These are phyloP conservation scores for Cenchrus fungigraminus DNA, from an alignment of 176 grass and related monocot species.

Conservation along the genomic window DNA sequence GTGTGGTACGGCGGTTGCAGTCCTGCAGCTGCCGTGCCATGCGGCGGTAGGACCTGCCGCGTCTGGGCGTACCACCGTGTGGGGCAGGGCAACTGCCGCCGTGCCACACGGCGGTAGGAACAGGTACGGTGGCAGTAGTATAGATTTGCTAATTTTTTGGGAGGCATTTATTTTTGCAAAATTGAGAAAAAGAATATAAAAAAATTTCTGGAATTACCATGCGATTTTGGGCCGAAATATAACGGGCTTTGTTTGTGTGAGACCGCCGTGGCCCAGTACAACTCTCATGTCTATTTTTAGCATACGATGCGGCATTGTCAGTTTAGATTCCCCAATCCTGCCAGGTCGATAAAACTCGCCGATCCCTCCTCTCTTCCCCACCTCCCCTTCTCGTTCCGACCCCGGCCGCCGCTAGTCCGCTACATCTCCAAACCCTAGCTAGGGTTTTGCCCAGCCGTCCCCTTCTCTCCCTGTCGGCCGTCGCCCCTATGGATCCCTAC, in stretches of 20 bases:
- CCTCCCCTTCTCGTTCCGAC: background rate
- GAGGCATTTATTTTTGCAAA: too few species aligned
- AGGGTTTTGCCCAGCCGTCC: slow-evolving; percentile 56
- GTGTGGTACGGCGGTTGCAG: too few species aligned
- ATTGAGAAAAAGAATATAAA: too few species aligned
- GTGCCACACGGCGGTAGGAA: too few species aligned
- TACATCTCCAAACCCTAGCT: slow-evolving; percentile 47
- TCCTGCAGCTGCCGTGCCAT: too few species aligned
- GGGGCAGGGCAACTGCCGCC: too few species aligned
- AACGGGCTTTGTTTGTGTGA: background rate
- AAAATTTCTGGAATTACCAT: background rate
- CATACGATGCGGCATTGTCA: background rate
- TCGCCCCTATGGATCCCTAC: slow-evolving; percentile 63
- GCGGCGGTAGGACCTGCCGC: too few species aligned
- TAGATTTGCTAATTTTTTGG: too few species aligned
- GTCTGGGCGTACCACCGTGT: too few species aligned
- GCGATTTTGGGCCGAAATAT: background rate
- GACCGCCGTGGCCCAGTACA: background rate
- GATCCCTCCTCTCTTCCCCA: background rate
- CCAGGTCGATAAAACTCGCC: slow-evolving; percentile 33
- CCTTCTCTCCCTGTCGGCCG: background rate
- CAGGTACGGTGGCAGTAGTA: too few species aligned
- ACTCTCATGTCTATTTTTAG: background rate
- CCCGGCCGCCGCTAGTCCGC: slow-evolving; percentile 11
- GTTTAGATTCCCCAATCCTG: background rate